Conservation (phyloP, 179 eudicot genomes). For the Silene vulgaris region DNA sequence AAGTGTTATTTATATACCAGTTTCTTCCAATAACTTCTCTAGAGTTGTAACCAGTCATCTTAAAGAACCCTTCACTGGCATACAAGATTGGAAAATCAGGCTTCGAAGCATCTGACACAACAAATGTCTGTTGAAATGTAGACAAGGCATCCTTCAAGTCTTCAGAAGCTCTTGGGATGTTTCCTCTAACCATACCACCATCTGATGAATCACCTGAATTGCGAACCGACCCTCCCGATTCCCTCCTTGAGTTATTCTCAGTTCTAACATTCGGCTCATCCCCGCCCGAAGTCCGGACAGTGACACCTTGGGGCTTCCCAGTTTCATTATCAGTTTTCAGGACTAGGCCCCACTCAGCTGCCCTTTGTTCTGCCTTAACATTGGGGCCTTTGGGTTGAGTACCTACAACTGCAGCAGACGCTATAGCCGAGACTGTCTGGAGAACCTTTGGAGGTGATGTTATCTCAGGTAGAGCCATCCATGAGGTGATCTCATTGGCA, state of each 20-base stretch:
- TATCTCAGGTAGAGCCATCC: conserved; percentile 82
- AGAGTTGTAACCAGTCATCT: conserved; percentile 87
- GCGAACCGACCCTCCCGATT: conserved; percentile 63
- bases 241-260: conserved; percentile 44
- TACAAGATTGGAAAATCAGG: conserved; percentile 78
- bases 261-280: conserved; percentile 43
- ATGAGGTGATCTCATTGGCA: conserved; percentile 59
- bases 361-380: conserved; percentile 63
- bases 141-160: conserved; percentile 85
- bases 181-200: conserved; percentile 41
- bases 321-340: conserved; percentile 80
- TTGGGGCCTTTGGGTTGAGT: conserved; percentile 19
- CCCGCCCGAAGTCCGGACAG: conserved; percentile 64
- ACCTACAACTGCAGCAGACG: conserved; percentile 18
- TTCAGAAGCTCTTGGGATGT: conserved; percentile 67
- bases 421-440: conserved; percentile 20
- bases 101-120: conserved; percentile 88
- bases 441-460: conserved; percentile 19
- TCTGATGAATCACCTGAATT: conserved; percentile 86
- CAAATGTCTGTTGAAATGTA: conserved; percentile 89
- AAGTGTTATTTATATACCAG: conserved; percentile 33
- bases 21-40: conserved; percentile 90
- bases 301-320: conserved; percentile 77
- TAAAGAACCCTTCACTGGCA: conserved; percentile 96
- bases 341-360: conserved; percentile 96